Percentiles rank a stretch among this genome's conserved stretches.
Conservation (phyloP, 192 early-diverging fungal genomes). For the Geranomyces variabilis region DNA sequence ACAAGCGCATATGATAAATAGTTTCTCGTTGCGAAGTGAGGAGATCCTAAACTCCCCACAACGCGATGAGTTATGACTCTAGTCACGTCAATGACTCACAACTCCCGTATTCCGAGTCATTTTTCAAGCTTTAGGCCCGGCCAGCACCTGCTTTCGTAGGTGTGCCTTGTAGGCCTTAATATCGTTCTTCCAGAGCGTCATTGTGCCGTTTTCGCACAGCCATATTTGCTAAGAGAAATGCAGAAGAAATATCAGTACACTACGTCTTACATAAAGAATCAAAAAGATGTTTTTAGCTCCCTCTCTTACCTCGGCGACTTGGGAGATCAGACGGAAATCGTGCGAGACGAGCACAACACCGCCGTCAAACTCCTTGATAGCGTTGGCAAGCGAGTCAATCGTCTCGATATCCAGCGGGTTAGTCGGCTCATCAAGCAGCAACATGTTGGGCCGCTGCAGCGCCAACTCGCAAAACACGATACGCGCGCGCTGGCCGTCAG, state of each 20-base stretch:
- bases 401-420: constrained; percentile 89
- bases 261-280: too few species aligned
- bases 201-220: constrained; percentile 84
- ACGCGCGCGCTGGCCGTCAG: constrained; percentile 93
- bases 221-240: constrained; percentile 68
- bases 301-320: constrained; percentile 77
- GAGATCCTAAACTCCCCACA: too few species aligned
- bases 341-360: constrained; percentile 98
- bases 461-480: constrained; percentile 96
- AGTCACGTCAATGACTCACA: too few species aligned
- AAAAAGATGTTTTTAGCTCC: neutral
- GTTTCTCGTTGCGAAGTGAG: too few species aligned
- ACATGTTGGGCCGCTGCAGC: constrained; percentile 84
- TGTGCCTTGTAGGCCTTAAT: constrained; percentile 93
- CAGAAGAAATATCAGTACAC: constrained; percentile 11
- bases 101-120: too few species aligned
- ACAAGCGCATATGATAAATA: too few species aligned
- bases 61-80: too few species aligned
- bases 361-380: constrained; percentile 93
- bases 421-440: constrained; percentile 98
- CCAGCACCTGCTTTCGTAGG: constrained; percentile 74
- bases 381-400: constrained; percentile 93
- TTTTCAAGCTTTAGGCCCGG: too few species aligned
- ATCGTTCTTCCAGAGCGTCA: constrained; percentile 70
- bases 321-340: constrained; percentile 97